Evolutionary conservation across 768 basidiomycete genomes (phyloP), one percentile per base, ranked within the genome.

Genomic region (Pisolithus sp.): DNA sequence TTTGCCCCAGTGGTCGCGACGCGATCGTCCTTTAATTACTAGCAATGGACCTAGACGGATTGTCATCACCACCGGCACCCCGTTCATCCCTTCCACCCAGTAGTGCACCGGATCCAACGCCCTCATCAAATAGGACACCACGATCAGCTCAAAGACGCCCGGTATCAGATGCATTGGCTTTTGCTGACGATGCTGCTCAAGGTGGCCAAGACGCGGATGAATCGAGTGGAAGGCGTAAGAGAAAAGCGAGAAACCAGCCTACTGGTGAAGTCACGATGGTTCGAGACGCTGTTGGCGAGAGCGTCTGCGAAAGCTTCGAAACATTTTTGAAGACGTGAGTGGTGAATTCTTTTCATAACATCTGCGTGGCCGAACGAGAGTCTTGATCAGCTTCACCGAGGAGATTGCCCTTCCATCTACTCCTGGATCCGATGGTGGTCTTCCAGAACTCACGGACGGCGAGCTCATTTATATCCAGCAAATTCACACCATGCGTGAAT

Each of bases 251-350:
- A 34, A 62, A 64, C 23, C 73, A 73, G 52, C 71, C 69, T 9
- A 78, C 78, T 49, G 78, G 72, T 4, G 89, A 93, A 60, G 79
- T 96, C 0, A 89, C 93, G 3, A 73, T 90, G 47, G 93, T 98
- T 2, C 86, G 85, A 60, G 96, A 98, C 70, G 85, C 89, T 30
- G 95, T 97, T 18, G 95, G 95, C 49, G 94, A 98, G 73, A 91
- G 89, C 60, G 91, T 98, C 4, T 84, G 86, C 51, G 89, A 94
- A 61, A 85, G 86, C 62, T 97, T 98, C 62, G 88, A 92, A 66
- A 80, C 82, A 2, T 97, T 99, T 71, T 70, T 98, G 49, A 88
- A 90, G 73, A 86, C 84, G 96, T 97, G 65, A 50, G 86, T 76
- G 28, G 12, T 34, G 15, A 46, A 31, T 36, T 45, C 26, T 23